Evolutionary conservation across 352 stramenopile genomes (phyloP).

Genomic region (Phytophthora fragariaefolia): DNA sequence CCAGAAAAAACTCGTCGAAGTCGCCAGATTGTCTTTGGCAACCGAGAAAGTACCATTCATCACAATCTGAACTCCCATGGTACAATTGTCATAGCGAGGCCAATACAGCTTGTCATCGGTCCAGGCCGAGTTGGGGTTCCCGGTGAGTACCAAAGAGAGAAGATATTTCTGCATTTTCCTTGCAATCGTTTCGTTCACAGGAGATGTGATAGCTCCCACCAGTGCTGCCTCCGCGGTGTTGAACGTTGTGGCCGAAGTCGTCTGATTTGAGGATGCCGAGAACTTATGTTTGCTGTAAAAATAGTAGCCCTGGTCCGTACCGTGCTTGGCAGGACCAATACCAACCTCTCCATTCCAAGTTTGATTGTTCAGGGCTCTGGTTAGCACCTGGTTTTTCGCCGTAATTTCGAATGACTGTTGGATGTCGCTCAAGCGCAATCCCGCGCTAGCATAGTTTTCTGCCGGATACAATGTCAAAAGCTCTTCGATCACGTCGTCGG

Average conservation of each 20-base stretch:
- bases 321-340: slow-evolving; percentile 19
- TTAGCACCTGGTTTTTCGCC: slow-evolving; percentile 28
- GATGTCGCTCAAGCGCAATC: slow-evolving; percentile 37
- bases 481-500: slow-evolving; percentile 30
- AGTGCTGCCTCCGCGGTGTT: neutral
- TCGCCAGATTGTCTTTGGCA: slow-evolving; percentile 27
- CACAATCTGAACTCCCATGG: slow-evolving; percentile 21
- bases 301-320: slow-evolving; percentile 35
- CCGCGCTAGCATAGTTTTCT: slow-evolving; percentile 26
- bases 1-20: slow-evolving; percentile 28
- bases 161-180: slow-evolving; percentile 38
- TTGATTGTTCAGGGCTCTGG: slow-evolving; percentile 31
- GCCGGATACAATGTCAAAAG: slow-evolving; percentile 32
- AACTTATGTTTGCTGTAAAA: slow-evolving; percentile 36
- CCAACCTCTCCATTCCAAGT: slow-evolving; percentile 37
- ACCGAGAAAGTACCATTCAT: slow-evolving; percentile 33
- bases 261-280: slow-evolving; percentile 7
- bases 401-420: slow-evolving; percentile 36
- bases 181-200: slow-evolving; percentile 31
- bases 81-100: slow-evolving; percentile 28
- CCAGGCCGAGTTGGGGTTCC: slow-evolving; percentile 31
- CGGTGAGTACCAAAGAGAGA: slow-evolving; percentile 33
- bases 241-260: slow-evolving; percentile 1
- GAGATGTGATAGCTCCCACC: slow-evolving; percentile 1
- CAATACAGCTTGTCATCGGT: slow-evolving; percentile 35